Conservation (phyloP, 2,329 filamentous ascomycete genomes). For the Pyrenochaeta sp. region DNA sequence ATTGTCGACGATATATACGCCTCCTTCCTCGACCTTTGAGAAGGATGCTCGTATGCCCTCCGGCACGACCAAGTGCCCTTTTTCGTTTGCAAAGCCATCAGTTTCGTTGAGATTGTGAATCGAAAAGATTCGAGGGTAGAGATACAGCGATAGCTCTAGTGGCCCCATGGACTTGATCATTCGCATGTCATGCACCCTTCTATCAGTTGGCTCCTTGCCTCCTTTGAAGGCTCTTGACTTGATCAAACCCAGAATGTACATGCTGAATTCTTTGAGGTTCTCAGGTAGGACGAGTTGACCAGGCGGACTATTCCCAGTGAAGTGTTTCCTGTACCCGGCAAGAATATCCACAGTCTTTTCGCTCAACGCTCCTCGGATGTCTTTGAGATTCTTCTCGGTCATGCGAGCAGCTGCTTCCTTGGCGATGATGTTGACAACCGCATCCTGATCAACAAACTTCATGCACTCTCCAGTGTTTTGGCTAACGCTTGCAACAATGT, state of each 20-base stretch:
- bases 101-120: constrained; percentile 86
- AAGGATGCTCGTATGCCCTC: constrained; percentile 83
- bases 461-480: constrained; percentile 83
- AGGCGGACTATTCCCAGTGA: constrained; percentile 83
- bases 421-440: constrained; percentile 84
- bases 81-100: constrained; percentile 93
- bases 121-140: constrained; percentile 93
- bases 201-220: constrained; percentile 87
- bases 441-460: constrained; percentile 95
- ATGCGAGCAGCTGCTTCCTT: constrained; percentile 94
- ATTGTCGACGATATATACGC: constrained; percentile 94
- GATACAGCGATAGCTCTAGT: constrained; percentile 84
- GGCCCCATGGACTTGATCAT: constrained; percentile 89
- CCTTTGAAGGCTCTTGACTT: constrained; percentile 94
- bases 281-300: constrained; percentile 95
- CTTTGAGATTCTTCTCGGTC: constrained; percentile 77
- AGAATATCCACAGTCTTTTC: constrained; percentile 95
- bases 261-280: constrained; percentile 92
- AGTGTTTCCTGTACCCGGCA: constrained; percentile 90
- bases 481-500: constrained; percentile 90
- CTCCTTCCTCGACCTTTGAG: constrained; percentile 86
- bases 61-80: constrained; percentile 86
- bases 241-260: constrained; percentile 90
- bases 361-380: constrained; percentile 81
- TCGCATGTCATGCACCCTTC: constrained; percentile 88